phyloP scores from a whole-genome alignment of 2,329 filamentous ascomycete genomes.

The Escovopsis weberi region DNA sequence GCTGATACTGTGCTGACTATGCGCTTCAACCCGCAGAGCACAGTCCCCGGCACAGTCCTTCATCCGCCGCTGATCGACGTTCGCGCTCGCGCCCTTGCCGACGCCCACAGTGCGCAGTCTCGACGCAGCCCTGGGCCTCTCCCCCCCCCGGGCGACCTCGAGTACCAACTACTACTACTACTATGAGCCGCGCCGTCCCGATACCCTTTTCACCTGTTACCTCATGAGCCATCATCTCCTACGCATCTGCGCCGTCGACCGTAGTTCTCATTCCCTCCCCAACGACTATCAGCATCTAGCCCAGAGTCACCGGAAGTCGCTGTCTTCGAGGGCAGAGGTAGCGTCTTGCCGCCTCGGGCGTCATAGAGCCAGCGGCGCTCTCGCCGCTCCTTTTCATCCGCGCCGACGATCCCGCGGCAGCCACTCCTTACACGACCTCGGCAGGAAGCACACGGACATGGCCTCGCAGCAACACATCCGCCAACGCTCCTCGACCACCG shows the following conservation, averaged over 20 bases:
- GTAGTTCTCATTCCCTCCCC: slow-evolving; percentile 29
- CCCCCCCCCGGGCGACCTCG: too few species aligned
- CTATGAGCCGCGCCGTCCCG: not conserved
- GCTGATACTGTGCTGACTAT: too few species aligned
- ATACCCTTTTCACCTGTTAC: slow-evolving; percentile 11
- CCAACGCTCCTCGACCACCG: slow-evolving; percentile 25
- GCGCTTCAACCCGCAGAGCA: too few species aligned
- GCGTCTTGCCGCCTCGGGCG: slow-evolving; percentile 25
- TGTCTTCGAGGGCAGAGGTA: slow-evolving; percentile 28
- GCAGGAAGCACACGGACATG: slow-evolving; percentile 17
- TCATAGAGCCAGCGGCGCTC: slow-evolving; percentile 21
- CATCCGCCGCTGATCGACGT: too few species aligned
- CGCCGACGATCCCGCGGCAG: slow-evolving; percentile 19
- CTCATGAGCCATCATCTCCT: slow-evolving; percentile 35
- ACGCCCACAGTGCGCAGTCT: too few species aligned
- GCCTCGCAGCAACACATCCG: slow-evolving; percentile 24
- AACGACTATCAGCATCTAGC: slow-evolving; percentile 29
- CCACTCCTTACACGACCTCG: slow-evolving; percentile 16
- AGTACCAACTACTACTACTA: too few species aligned
- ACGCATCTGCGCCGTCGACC: slow-evolving; percentile 31
- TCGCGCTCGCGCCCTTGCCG: too few species aligned
- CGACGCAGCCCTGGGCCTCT: too few species aligned
- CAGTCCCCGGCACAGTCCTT: too few species aligned
- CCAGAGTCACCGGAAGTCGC: slow-evolving; percentile 24
- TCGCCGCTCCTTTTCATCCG: slow-evolving; percentile 23